Base-by-base conservation (phyloP, 352 stramenopile species). In the Phytophthora lateralis region DNA sequence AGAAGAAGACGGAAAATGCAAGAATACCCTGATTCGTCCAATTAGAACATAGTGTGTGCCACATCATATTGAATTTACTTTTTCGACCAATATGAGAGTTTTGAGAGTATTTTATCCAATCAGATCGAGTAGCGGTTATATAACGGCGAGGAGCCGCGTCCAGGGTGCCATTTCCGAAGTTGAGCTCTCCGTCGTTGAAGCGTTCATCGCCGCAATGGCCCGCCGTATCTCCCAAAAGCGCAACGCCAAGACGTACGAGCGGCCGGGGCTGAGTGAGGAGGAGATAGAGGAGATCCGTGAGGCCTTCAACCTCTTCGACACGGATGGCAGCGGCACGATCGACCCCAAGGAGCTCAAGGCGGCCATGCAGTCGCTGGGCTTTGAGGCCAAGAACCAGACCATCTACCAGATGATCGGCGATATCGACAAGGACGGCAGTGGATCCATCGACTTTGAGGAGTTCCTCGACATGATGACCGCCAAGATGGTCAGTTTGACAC, bases 371-470 rank as follows among this genome's bases (percentile, higher is more conserved):
- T 97, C 96, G 48, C 78, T 99, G 6, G 96, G 96, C 48, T 99
- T 98, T 61, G 94, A 99, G 70, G 89, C 92, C 45, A 98, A 98
- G 78, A 98, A 98, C 75, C 93, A 98, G 78, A 97, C 97, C 27
- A 98, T 99, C 69, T 97, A 98, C 66, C 97, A 98, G 72, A 98
- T 98, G 88, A 98, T 99, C 53, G 83, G 85, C 3, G 93, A 98
- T 64, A 97, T 98, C 58, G 96, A 99, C 78, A 98, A 98, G 72
- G 91, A 98, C 67, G 91, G 93, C 42, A 96, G 79, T 7, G 96
- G 97, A 24, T 98, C 82, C 42, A 98, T 99, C 66, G 90, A 98
- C 75, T 99, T 98, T 79, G 80, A 97, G 44, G 94, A 98, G 75
- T 99, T 99, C 71, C 76, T 99, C 24, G 91, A 98, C 66, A 98